Evolutionary conservation across 805 yeast genomes (phyloP).

Genomic region (Sugiyamaella smithiae): DNA sequence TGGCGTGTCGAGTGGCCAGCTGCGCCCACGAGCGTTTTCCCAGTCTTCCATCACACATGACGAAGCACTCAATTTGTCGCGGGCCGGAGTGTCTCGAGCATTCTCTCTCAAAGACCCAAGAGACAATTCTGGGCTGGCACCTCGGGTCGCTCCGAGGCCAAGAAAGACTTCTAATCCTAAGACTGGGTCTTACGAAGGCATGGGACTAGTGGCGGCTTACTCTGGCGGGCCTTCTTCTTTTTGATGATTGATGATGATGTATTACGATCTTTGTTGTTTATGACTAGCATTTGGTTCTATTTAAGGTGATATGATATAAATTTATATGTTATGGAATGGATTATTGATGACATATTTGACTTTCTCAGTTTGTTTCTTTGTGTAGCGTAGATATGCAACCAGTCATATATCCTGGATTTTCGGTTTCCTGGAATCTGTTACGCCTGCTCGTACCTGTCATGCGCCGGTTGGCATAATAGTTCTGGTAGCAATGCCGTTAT

Average conservation of each 20-base stretch:
- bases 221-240: slow-evolving; percentile 35
- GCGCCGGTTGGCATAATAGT: too few species aligned
- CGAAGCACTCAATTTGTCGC: slow-evolving; percentile 37
- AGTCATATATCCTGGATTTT: too few species aligned
- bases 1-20: neutral
- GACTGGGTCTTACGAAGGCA: slow-evolving; percentile 29
- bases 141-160: slow-evolving; percentile 10
- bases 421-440: too few species aligned
- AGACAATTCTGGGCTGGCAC: neutral
- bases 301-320: neutral
- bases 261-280: slow-evolving; percentile 2
- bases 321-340: too few species aligned
- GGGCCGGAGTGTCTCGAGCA: slow-evolving; percentile 26
- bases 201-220: slow-evolving; percentile 38
- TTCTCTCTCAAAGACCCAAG: slow-evolving; percentile 2
- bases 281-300: neutral
- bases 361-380: too few species aligned
- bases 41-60: slow-evolving; percentile 32
- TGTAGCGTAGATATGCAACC: too few species aligned
- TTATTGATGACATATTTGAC: too few species aligned
- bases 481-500: too few species aligned
- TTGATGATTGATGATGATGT: slow-evolving; percentile 3
- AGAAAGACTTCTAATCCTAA: slow-evolving; percentile 9
- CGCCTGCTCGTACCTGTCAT: too few species aligned
- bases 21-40: slow-evolving; percentile 26